Evolutionary conservation across 768 basidiomycete species (phyloP).

Genomic region (Nidula microcarpa): DNA sequence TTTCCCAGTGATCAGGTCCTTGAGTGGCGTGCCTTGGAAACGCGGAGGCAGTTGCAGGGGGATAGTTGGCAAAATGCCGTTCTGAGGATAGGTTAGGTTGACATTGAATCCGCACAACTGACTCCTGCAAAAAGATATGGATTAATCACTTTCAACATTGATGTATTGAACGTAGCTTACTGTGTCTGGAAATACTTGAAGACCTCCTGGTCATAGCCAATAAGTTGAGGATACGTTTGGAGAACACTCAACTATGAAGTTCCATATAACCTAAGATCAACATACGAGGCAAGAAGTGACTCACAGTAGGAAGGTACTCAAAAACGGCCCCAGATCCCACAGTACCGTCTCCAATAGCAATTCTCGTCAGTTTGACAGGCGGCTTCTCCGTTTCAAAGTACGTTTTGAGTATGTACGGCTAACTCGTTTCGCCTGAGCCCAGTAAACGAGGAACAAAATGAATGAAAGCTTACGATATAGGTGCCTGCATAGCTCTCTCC

Average conservation of each 20-base stretch:
- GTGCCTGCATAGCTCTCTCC: conserved; percentile 78
- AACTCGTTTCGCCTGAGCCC: conserved; percentile 1
- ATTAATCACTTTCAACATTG: background rate
- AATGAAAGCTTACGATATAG: conserved; percentile 51
- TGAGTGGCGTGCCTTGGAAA: conserved; percentile 26
- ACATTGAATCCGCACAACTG: conserved; percentile 64
- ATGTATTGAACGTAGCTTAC: conserved; percentile 32
- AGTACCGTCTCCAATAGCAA: conserved; percentile 70
- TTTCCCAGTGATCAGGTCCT: conserved; percentile 17
- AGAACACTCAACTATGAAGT: conserved; percentile 45
- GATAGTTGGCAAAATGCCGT: conserved; percentile 44
- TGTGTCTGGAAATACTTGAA: conserved; percentile 67
- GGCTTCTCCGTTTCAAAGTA: conserved; percentile 62
- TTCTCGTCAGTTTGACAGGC: conserved; percentile 64
- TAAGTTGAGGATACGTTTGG: conserved; percentile 74
- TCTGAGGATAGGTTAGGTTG: conserved; percentile 68
- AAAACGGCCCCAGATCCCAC: conserved; percentile 50
- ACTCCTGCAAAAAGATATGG: conserved; percentile 29
- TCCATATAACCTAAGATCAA: background rate
- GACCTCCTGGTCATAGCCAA: conserved; percentile 66
- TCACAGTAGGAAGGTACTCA: conserved; percentile 52
- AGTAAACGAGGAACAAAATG: background rate
- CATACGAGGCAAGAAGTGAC: conserved; percentile 9
- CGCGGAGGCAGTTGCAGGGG: conserved; percentile 26
- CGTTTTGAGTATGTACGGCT: conserved; percentile 77